Conservation (phyloP, 306 rosid species). For the Mimosa pudica region DNA sequence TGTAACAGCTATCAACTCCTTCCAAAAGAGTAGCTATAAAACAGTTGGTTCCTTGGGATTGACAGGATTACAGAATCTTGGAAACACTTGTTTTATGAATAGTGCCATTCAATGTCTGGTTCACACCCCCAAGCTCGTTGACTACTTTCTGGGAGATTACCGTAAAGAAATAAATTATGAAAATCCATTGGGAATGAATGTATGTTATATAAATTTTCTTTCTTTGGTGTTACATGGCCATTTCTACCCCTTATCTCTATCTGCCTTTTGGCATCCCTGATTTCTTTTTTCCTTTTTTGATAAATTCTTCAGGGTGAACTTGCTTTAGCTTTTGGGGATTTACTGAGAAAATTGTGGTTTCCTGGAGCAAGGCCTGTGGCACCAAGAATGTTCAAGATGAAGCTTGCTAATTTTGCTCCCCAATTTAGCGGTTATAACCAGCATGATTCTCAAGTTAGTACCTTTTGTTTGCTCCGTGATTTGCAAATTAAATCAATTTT, state of each 20-base stretch:
- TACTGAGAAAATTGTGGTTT: conserved; percentile 81
- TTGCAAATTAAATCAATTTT: conserved; percentile 5
- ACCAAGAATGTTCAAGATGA: conserved; percentile 69
- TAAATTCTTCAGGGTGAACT: conserved; percentile 73
- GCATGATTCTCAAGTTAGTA: conserved; percentile 90
- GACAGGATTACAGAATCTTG: conserved; percentile 87
- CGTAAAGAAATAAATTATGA: conserved; percentile 70
- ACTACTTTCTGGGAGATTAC: conserved; percentile 80
- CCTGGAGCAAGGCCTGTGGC: conserved; percentile 65
- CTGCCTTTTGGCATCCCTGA: conserved; percentile 11
- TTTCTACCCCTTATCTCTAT: neutral
- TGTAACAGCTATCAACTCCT: conserved; percentile 36
- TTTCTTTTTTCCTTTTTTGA: conserved; percentile 2
- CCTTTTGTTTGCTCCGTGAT: conserved; percentile 1
- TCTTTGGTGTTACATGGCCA: conserved; percentile 20
- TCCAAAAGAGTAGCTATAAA: conserved; percentile 48
- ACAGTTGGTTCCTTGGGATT: conserved; percentile 65
- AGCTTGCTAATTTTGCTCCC: conserved; percentile 75
- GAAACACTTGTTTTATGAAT: conserved; percentile 95
- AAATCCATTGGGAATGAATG: conserved; percentile 87
- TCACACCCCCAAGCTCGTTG: conserved; percentile 79
- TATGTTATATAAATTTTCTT: conserved; percentile 40
- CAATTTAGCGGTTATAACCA: conserved; percentile 85
- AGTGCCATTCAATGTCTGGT: conserved; percentile 88
- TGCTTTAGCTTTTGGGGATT: conserved; percentile 83